A percentile compares a stretch with the other conserved stretches of the same genome.
Conservation (phyloP, 495 filamentous ascomycete genomes). For the Aspergillus egyptiacus region DNA sequence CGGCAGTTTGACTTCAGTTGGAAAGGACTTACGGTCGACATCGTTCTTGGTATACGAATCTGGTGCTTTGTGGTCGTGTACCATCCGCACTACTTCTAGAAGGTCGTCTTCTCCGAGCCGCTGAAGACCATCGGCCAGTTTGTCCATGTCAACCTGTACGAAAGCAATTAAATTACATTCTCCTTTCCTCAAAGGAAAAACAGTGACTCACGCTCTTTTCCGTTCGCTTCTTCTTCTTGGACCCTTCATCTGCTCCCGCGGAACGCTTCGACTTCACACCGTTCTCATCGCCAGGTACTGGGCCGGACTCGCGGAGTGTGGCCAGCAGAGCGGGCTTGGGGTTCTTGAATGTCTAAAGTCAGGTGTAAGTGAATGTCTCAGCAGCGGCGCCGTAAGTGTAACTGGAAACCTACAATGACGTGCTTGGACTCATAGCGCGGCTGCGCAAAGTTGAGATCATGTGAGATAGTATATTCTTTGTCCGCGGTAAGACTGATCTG, state of each 20-base stretch:
- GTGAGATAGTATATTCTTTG: conserved; percentile 71
- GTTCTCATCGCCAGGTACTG: conserved; percentile 70
- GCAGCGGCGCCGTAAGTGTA: not conserved
- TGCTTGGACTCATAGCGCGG: conserved; percentile 81
- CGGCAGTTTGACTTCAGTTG: not conserved
- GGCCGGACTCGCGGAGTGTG: conserved; percentile 71
- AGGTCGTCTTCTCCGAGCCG: conserved; percentile 83
- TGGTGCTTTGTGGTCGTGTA: conserved; percentile 88
- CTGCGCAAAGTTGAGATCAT: conserved; percentile 88
- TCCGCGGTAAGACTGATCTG: conserved; percentile 75
- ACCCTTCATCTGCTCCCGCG: conserved; percentile 49
- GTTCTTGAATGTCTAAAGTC: conserved; percentile 72
- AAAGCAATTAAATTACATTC: not conserved
- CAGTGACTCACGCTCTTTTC: conserved; percentile 55
- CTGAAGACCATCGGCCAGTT: conserved; percentile 88
- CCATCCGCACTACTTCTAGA: conserved; percentile 91
- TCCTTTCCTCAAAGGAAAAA: not conserved
- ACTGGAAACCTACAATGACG: conserved; percentile 51
- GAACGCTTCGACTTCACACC: conserved; percentile 48
- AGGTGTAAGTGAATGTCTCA: not conserved
- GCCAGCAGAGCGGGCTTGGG: conserved; percentile 75
- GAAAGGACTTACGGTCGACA: conserved; percentile 66
- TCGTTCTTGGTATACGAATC: conserved; percentile 97
- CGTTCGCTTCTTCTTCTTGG: conserved; percentile 69
- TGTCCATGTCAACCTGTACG: conserved; percentile 77